Evolutionary conservation across 306 rosid genomes (phyloP).

Genomic region (Castanopsis chinensis): DNA sequence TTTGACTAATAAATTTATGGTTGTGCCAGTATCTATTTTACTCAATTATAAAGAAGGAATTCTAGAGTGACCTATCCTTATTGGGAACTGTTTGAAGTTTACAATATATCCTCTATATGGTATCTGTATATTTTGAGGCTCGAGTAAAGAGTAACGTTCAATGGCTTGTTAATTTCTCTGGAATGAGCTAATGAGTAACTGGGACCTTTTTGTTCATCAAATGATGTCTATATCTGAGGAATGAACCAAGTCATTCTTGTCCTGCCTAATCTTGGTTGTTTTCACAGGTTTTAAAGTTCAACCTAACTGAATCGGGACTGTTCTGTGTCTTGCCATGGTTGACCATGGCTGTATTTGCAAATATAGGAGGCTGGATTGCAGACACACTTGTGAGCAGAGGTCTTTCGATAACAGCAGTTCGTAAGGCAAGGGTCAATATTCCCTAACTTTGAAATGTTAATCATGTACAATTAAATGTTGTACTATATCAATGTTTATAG

Average conservation of each 20-base stretch:
- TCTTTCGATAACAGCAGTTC: slow-evolving; percentile 78
- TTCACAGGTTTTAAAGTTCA: slow-evolving; percentile 92
- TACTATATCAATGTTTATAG: neutral
- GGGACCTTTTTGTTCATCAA: slow-evolving; percentile 1
- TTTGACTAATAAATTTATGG: neutral
- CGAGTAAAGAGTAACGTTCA: slow-evolving; percentile 1
- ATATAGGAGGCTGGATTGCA: slow-evolving; percentile 98
- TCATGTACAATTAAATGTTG: slow-evolving; percentile 2
- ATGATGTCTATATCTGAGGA: neutral
- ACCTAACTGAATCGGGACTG: slow-evolving; percentile 95
- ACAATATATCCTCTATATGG: neutral
- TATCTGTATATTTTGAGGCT: slow-evolving; percentile 4
- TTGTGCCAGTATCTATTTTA: neutral
- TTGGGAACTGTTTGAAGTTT: slow-evolving; percentile 15
- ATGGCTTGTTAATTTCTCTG: slow-evolving; percentile 3
- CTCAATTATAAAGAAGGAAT: neutral
- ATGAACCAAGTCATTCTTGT: slow-evolving; percentile 19
- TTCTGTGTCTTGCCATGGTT: slow-evolving; percentile 96
- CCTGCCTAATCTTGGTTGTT: slow-evolving; percentile 13
- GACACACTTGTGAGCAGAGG: slow-evolving; percentile 95
- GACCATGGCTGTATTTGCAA: slow-evolving; percentile 95
- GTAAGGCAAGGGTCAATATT: slow-evolving; percentile 60
- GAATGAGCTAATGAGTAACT: neutral
- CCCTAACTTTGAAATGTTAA: neutral
- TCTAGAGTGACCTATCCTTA: neutral